phyloP scores from a whole-genome alignment of 2,329 filamentous ascomycete species.

The Pochonia chlamydosporia region DNA sequence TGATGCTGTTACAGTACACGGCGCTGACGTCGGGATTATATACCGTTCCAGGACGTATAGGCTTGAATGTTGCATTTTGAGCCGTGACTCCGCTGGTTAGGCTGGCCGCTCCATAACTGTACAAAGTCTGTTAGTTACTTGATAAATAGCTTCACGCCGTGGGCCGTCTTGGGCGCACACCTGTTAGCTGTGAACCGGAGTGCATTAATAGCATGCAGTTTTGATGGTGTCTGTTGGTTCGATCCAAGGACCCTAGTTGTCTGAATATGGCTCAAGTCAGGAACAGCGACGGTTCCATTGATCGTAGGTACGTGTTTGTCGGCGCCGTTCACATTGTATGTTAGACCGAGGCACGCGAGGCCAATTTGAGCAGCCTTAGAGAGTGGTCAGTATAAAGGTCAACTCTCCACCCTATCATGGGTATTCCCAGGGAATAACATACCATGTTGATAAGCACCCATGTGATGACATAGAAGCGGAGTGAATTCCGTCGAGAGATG shows the following conservation, averaged over 20 bases:
- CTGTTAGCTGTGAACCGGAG: constrained; percentile 37
- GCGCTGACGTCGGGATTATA: constrained; percentile 21
- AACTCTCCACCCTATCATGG: not conserved
- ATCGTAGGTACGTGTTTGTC: constrained; percentile 23
- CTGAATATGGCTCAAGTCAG: constrained; percentile 30
- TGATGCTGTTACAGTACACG: constrained; percentile 25
- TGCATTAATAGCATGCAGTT: constrained; percentile 18
- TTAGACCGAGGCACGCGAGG: constrained; percentile 35
- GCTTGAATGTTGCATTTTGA: constrained; percentile 6
- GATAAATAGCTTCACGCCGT: not conserved
- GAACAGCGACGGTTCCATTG: constrained; percentile 28
- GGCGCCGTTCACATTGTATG: constrained; percentile 35
- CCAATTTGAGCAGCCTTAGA: constrained; percentile 33
- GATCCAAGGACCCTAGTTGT: constrained; percentile 22
- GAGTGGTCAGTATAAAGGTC: not conserved
- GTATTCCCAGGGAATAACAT: not conserved
- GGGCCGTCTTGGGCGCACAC: constrained; percentile 12
- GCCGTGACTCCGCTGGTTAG: constrained; percentile 20
- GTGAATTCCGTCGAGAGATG: constrained; percentile 11
- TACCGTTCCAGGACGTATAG: constrained; percentile 24
- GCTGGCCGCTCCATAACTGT: constrained; percentile 33
- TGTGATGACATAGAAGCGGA: constrained; percentile 15
- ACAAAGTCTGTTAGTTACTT: not conserved
- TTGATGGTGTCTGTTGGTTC: not conserved
- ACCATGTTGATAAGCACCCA: constrained; percentile 19